Evolutionary conservation across 768 basidiomycete genomes (phyloP).

Genomic region (Arthromyces matolae): DNA sequence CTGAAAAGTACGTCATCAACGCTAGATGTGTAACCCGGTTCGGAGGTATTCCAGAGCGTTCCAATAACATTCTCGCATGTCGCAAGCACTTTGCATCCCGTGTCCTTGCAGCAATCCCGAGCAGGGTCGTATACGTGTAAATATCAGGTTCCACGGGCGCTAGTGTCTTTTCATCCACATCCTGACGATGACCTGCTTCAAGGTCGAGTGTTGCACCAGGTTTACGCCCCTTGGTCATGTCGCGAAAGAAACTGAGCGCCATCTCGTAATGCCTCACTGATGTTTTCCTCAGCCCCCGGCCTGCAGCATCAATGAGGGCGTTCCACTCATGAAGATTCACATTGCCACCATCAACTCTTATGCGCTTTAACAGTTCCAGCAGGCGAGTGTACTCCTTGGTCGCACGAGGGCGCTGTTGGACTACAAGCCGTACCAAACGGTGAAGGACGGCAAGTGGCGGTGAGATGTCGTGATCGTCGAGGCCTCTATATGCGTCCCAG

Average conservation of each 20-base stretch:
- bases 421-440: constrained; percentile 57
- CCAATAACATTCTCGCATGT: constrained; percentile 52
- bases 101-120: constrained; percentile 60
- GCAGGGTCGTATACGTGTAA: constrained; percentile 64
- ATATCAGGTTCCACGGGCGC: constrained; percentile 51
- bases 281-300: constrained; percentile 61
- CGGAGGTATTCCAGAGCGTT: constrained; percentile 49
- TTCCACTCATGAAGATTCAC: constrained; percentile 75
- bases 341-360: constrained; percentile 52
- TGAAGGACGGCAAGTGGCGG: constrained; percentile 52
- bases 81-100: constrained; percentile 37
- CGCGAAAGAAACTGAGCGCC: constrained; percentile 56
- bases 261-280: constrained; percentile 53
- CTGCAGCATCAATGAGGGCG: constrained; percentile 62
- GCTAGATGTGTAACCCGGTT: constrained; percentile 62
- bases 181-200: constrained; percentile 12
- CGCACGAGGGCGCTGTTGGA: constrained; percentile 50
- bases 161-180: constrained; percentile 9
- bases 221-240: constrained; percentile 46
- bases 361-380: constrained; percentile 58
- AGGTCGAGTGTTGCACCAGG: constrained; percentile 35
- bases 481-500: constrained; percentile 40
- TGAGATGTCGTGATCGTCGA: constrained; percentile 31
- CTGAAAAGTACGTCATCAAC: constrained; percentile 53
- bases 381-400: constrained; percentile 60